These are phyloP conservation scores for Suillus spraguei DNA, from an alignment of 768 basidiomycete species.

Conservation along the genomic window DNA sequence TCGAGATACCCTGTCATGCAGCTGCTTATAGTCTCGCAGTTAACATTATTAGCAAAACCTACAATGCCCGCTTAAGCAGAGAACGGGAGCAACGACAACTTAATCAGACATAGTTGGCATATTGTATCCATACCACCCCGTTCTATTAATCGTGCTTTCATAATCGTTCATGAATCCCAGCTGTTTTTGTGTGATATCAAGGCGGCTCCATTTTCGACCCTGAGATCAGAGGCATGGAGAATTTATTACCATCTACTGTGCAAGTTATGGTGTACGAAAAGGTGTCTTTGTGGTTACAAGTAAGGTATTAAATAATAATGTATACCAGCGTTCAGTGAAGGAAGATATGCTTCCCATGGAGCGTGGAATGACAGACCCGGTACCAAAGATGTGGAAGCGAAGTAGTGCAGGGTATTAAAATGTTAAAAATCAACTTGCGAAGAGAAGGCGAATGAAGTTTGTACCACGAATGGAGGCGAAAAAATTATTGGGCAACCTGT, in stretches of 20 bases:
- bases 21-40: constrained; percentile 43
- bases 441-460: constrained; percentile 18
- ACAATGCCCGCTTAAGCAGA: constrained; percentile 57
- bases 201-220: neutral
- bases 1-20: constrained; percentile 17
- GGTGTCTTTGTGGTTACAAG: constrained; percentile 6
- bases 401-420: constrained; percentile 6
- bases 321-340: neutral
- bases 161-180: neutral
- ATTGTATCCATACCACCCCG: neutral
- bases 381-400: constrained; percentile 1
- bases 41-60: constrained; percentile 75
- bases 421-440: neutral
- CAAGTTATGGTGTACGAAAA: constrained; percentile 2
- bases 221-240: neutral
- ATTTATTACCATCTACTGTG: constrained; percentile 1
- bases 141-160: neutral
- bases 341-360: neutral
- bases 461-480: constrained; percentile 21
- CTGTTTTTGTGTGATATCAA: neutral
- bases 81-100: constrained; percentile 40
- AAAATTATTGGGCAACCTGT: constrained; percentile 12
- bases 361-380: neutral
- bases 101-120: constrained; percentile 3
- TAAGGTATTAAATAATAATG: constrained; percentile 4